phyloP scores from a whole-genome alignment of 1,139 yeast genomes.

The Suhomyces chickasaworum region DNA sequence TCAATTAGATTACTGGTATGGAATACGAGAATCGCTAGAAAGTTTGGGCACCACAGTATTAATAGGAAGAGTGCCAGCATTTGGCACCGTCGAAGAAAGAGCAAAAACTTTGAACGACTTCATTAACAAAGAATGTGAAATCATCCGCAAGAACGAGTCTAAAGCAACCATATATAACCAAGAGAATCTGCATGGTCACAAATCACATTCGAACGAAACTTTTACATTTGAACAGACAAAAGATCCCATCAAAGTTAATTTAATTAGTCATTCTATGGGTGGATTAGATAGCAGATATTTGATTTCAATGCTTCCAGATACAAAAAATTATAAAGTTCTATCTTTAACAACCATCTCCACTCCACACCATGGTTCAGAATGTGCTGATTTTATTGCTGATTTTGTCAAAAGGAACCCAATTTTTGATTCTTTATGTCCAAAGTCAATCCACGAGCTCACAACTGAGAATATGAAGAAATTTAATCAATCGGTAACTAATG shows the following conservation, averaged over 20 bases:
- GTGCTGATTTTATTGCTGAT: conserved; percentile 69
- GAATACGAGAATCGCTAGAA: conserved; percentile 64
- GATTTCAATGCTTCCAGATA: conserved; percentile 53
- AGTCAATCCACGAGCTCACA: conserved; percentile 61
- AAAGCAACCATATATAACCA: conserved; percentile 35
- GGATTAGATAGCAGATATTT: conserved; percentile 83
- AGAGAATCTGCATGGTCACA: conserved; percentile 7
- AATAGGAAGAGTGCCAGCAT: conserved; percentile 80
- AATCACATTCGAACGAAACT: conserved; percentile 14
- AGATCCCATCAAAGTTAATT: conserved; percentile 56
- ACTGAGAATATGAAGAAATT: conserved; percentile 54
- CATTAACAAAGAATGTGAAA: conserved; percentile 46
- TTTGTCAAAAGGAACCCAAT: conserved; percentile 18
- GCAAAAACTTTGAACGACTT: conserved; percentile 60
- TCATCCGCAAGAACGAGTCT: conserved; percentile 30
- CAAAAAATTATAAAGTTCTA: conserved; percentile 52
- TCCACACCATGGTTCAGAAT: conserved; percentile 85
- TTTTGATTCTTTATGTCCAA: conserved; percentile 36
- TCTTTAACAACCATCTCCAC: conserved; percentile 84
- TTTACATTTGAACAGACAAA: conserved; percentile 17
- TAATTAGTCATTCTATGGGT: conserved; percentile 95
- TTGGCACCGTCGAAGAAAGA: conserved; percentile 71
- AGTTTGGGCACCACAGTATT: conserved; percentile 66
- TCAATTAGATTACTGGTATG: conserved; percentile 73
- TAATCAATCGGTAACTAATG: conserved; percentile 54